phyloP scores from a whole-genome alignment of 2,329 filamentous ascomycete species.

The Curvularia spicifera region DNA sequence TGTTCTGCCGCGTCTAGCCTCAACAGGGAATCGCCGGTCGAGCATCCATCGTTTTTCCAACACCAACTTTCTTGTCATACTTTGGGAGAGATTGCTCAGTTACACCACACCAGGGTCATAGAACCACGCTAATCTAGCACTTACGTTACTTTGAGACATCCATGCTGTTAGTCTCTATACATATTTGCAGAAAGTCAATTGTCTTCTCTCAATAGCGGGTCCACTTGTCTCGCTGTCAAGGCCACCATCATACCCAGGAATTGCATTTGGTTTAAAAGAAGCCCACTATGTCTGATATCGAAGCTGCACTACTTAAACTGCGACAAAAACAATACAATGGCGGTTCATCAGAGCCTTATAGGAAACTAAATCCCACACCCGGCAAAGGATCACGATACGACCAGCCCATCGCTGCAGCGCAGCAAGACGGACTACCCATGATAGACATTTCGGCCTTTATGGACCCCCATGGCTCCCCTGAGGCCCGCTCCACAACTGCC shows the following conservation, averaged over 20 bases:
- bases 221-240: neutral
- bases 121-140: no score
- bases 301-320: conserved; percentile 18
- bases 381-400: conserved; percentile 15
- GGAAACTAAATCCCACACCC: conserved; percentile 32
- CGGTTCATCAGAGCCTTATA: neutral
- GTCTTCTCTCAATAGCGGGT: neutral
- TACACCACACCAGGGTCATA: neutral
- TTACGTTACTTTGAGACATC: neutral
- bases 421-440: conserved; percentile 44
- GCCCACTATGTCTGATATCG: conserved; percentile 26
- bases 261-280: neutral
- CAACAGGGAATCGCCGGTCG: conserved; percentile 16
- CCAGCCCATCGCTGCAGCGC: conserved; percentile 23
- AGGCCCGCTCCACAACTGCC: conserved; percentile 34
- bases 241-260: neutral
- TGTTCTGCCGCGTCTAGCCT: conserved; percentile 20
- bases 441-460: conserved; percentile 53
- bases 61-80: neutral
- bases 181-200: neutral
- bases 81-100: neutral
- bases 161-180: neutral
- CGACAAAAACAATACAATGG: conserved; percentile 12
- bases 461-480: conserved; percentile 20
- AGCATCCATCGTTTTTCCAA: conserved; percentile 2